Percentiles rank a stretch among this genome's conserved stretches.
Conservation (phyloP, 139 green algal species). For the Closterium sp. region DNA sequence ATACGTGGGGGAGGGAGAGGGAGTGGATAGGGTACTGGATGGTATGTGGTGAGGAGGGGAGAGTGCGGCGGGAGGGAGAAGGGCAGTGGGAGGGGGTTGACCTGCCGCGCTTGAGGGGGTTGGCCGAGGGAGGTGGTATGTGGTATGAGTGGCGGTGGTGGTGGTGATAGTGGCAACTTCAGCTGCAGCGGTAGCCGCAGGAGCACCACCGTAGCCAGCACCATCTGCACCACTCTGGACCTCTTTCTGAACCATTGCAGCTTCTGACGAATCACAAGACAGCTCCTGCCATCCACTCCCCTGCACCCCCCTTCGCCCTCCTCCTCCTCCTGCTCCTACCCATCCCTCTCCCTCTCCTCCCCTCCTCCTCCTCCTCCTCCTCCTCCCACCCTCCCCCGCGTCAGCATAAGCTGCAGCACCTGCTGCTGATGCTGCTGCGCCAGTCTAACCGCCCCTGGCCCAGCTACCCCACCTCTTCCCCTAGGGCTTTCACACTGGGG, state of each 20-base stretch:
- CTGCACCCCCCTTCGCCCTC: neutral
- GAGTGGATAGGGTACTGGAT: neutral
- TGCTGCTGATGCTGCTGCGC: conserved; percentile 5
- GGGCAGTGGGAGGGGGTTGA: neutral
- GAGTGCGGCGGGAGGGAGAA: neutral
- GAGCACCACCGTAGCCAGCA: neutral
- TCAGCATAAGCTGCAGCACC: neutral
- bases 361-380: neutral
- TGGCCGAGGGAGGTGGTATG: neutral
- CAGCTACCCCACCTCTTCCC: neutral
- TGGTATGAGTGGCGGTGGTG: neutral
- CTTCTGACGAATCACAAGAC: too few species aligned
- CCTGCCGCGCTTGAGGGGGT: neutral
- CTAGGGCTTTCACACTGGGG: neutral
- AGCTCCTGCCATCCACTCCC: neutral
- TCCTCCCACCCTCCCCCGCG: neutral
- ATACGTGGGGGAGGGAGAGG: neutral
- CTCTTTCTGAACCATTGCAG: too few species aligned
- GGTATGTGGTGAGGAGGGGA: neutral
- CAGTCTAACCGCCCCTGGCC: neutral
- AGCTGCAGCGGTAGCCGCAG: neutral
- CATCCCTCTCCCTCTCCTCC: neutral
- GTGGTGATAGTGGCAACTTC: too few species aligned
- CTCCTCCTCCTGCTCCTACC: neutral
- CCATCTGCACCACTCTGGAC: neutral